Evolutionary conservation across 148 eudicot species (phyloP), one percentile per base, ranked within the genome.

Genomic region (Drosera capensis): DNA sequence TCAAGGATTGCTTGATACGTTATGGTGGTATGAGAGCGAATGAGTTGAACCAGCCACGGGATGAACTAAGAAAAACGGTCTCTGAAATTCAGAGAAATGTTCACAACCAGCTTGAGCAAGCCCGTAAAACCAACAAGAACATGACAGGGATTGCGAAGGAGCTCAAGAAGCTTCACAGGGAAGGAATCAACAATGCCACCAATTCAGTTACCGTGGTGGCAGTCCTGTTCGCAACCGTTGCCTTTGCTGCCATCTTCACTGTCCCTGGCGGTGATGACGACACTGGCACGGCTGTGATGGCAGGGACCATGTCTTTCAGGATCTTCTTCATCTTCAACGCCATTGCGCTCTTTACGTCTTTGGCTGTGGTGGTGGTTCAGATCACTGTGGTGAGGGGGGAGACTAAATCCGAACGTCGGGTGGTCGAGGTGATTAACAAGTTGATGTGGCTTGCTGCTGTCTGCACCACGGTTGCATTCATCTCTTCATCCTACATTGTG

Each of bases 391-490:
- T 80, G 1, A 63, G 90, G 21, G 90, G 80, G 1, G 90, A 80
- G 57, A 71, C 74, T 2, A 80, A 71, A 44, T 60, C 90, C 0
- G 90, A 73, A 58, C 73, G 80, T 36, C 45, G 73, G 60, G 90
- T 77, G 13, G 71, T 80, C 40, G 73, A 60, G 60, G 75, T 80
- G 43, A 80, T 80, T 25, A 80, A 80, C 48, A 80, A 80, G 68
- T 41, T 80, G 64, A 80, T 80, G 90, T 80, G 90, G 90, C 34
- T 80, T 55, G 90, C 90, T 0, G 68, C 90, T 0, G 60, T 71
- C n/a, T 80, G 78, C 59, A 80, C 90, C 1, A 60, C 78, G 0
- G 65, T 80, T 45, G 74, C 90, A 1, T 80, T 80, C 46, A 63
- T 73, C 17, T 49, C 90, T 13, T 77, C 90, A 2, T 63, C 90